Evolutionary conservation across 768 basidiomycete genomes (phyloP).

Genomic region (Multifurca ochricompacta): DNA sequence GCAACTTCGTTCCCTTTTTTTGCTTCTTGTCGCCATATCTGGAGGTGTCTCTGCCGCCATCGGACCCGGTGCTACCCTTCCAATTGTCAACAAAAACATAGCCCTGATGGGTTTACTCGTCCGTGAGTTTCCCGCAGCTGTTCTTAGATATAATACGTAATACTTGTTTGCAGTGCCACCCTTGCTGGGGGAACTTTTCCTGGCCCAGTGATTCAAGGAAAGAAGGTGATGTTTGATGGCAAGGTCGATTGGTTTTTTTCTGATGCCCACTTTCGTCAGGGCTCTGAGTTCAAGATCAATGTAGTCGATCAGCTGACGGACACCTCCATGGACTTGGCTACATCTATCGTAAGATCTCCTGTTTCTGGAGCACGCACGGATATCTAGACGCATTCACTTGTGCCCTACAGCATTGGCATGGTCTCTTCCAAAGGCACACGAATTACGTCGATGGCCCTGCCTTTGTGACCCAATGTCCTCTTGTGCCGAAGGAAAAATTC

Average conservation of each 20-base stretch:
- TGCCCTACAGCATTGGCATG: slow-evolving; percentile 24
- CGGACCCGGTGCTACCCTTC: not conserved
- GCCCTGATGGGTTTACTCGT: slow-evolving; percentile 22
- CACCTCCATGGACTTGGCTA: not conserved
- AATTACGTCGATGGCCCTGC: slow-evolving; percentile 15
- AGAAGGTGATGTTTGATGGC: not conserved
- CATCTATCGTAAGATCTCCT: slow-evolving; percentile 10
- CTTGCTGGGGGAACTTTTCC: not conserved
- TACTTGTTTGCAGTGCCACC: not conserved
- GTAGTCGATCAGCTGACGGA: slow-evolving; percentile 1
- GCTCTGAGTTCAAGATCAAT: not conserved
- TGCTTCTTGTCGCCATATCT: not conserved
- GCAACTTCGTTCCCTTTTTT: not conserved
- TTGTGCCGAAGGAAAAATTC: slow-evolving; percentile 17
- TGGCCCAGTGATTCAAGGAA: slow-evolving; percentile 5
- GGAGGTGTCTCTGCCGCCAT: not conserved
- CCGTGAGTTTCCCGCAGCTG: not conserved
- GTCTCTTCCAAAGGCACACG: slow-evolving; percentile 19
- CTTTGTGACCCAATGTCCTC: slow-evolving; percentile 23
- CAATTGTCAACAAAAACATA: slow-evolving; percentile 1
- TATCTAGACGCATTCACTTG: not conserved
- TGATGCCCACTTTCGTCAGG: not conserved
- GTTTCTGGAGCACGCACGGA: not conserved
- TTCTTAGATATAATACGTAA: not conserved
- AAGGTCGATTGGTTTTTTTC: no score